phyloP scores from a whole-genome alignment of 306 rosid species.

The Parietaria judaica region DNA sequence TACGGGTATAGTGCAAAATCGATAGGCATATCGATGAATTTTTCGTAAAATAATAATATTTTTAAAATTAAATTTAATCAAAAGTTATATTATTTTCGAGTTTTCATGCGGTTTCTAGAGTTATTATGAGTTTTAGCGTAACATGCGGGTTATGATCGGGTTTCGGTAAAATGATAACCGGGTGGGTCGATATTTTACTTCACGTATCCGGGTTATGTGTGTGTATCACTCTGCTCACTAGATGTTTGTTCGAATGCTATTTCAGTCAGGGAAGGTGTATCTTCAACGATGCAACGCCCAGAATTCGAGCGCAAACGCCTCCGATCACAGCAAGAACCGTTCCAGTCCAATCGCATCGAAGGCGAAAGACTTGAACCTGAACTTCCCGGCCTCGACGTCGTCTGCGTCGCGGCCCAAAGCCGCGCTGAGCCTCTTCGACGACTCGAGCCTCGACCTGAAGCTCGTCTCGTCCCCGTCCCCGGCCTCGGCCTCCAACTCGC shows the following conservation, averaged over 20 bases:
- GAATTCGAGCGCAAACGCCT: constrained; percentile 23
- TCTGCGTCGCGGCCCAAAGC: constrained; percentile 28
- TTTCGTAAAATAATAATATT: too few species aligned
- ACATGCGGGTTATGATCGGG: too few species aligned
- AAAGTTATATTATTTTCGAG: too few species aligned
- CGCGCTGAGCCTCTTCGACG: constrained; percentile 59
- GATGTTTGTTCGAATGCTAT: not conserved
- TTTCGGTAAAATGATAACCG: too few species aligned
- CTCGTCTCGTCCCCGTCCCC: constrained; percentile 30
- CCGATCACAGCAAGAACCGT: constrained; percentile 25
- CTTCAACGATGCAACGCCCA: constrained; percentile 50
- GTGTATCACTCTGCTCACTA: not conserved
- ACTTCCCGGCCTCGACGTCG: constrained; percentile 47
- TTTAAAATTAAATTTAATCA: too few species aligned
- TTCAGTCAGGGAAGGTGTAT: constrained; percentile 92
- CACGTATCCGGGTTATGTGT: too few species aligned
- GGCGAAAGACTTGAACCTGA: constrained; percentile 64
- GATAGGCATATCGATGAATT: too few species aligned
- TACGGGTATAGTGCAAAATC: too few species aligned
- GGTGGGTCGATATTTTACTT: too few species aligned
- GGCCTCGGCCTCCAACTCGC: constrained; percentile 35
- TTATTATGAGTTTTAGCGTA: too few species aligned
- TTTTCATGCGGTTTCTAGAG: too few species aligned
- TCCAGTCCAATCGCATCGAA: constrained; percentile 35
- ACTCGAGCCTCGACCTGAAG: constrained; percentile 56